phyloP scores from a whole-genome alignment of 306 rosid species.

The Biancaea sappan region DNA sequence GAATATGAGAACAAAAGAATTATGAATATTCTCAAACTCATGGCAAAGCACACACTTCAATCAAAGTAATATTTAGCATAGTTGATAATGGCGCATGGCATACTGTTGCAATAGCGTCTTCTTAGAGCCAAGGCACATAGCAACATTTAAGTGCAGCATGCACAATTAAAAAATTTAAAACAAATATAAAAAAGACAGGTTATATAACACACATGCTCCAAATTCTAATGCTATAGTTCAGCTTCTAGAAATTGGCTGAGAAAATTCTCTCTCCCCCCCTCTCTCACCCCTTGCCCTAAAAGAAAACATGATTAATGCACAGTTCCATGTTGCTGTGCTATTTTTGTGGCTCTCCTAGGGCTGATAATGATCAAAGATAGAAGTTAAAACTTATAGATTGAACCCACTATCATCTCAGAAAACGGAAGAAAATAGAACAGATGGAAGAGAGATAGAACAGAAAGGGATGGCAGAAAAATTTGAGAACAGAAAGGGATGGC shows the following conservation, averaged over 20 bases:
- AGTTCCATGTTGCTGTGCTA: background rate
- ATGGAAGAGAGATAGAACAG: background rate
- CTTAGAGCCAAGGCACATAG: background rate
- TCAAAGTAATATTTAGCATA: slow-evolving; percentile 1
- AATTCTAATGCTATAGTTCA: background rate
- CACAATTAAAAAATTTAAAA: background rate
- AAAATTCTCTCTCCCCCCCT: background rate
- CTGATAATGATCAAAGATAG: background rate
- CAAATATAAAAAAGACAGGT: background rate
- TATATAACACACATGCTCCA: background rate
- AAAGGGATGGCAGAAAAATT: background rate
- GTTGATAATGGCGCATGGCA: background rate
- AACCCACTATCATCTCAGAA: background rate
- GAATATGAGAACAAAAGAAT: background rate
- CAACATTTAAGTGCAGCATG: background rate
- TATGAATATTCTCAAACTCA: slow-evolving; percentile 17
- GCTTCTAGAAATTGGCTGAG: background rate
- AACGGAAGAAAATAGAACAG: background rate
- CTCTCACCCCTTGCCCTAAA: no score
- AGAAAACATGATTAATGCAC: background rate
- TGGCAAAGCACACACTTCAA: background rate
- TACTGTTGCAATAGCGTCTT: background rate
- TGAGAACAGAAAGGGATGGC: background rate
- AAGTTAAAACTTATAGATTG: background rate
- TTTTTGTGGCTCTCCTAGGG: background rate